These are phyloP conservation scores for Vitis hybrid DNA, from an alignment of 177 flowering plant species.

Conservation along the genomic window DNA sequence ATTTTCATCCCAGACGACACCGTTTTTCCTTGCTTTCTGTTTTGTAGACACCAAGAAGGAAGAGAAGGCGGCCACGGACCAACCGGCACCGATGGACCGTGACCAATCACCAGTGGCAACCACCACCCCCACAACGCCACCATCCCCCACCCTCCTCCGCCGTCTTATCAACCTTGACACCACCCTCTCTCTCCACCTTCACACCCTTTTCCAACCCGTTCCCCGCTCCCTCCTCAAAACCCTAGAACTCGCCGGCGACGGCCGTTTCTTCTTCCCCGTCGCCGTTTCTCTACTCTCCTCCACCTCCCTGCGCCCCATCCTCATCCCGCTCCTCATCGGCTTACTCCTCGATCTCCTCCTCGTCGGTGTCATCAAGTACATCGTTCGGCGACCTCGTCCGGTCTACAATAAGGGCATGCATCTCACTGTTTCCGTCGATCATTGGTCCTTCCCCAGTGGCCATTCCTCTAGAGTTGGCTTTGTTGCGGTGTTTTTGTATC, in stretches of 20 bases:
- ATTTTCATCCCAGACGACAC: not conserved
- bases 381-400: slow-evolving; percentile 78
- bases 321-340: slow-evolving; percentile 57
- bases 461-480: slow-evolving; percentile 79
- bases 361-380: slow-evolving; percentile 55
- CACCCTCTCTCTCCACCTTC: slow-evolving; percentile 51
- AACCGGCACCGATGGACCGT: not conserved
- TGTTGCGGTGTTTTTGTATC: slow-evolving; percentile 50
- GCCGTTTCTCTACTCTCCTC: slow-evolving; percentile 42
- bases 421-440: slow-evolving; percentile 62
- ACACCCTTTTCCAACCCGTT: slow-evolving; percentile 40
- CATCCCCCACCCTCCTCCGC: slow-evolving; percentile 31
- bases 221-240: slow-evolving; percentile 44
- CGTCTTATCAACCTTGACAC: slow-evolving; percentile 50
- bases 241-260: slow-evolving; percentile 87
- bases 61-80: not conserved
- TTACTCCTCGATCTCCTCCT: slow-evolving; percentile 60
- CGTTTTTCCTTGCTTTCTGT: too few relatives aligned
- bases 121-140: not conserved
- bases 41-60: too few relatives aligned
- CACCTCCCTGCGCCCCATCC: slow-evolving; percentile 25
- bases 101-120: not conserved
- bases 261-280: slow-evolving; percentile 66
- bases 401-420: slow-evolving; percentile 68
- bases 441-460: slow-evolving; percentile 93